Percentiles rank a stretch among this genome's conserved stretches.
phyloP scores from a whole-genome alignment of 495 filamentous ascomycete species.

The Tuber microsphaerosporum region DNA sequence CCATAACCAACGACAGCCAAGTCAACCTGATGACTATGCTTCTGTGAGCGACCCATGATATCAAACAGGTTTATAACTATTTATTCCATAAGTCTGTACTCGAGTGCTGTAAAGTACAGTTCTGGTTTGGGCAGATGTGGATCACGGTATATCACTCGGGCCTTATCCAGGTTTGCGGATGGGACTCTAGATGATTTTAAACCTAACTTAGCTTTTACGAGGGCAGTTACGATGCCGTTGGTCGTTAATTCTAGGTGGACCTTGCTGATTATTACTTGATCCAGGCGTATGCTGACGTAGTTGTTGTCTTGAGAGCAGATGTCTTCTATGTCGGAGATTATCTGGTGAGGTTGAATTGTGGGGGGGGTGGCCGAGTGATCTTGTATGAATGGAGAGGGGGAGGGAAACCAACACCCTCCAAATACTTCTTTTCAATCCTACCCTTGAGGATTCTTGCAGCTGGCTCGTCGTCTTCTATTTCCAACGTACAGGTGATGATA shows the following conservation, averaged over 20 bases:
- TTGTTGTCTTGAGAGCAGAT: conserved; percentile 66
- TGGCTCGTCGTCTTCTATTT: conserved; percentile 60
- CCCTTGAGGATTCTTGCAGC: conserved; percentile 82
- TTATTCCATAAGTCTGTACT: not conserved
- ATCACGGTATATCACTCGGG: not conserved
- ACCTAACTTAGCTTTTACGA: conserved; percentile 68
- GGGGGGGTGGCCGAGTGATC: conserved; percentile 9
- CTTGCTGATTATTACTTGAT: conserved; percentile 64
- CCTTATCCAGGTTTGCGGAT: not conserved
- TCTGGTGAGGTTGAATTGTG: conserved; percentile 45
- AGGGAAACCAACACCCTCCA: conserved; percentile 52
- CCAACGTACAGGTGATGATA: conserved; percentile 75
- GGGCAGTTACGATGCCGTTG: conserved; percentile 61
- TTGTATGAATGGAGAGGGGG: not conserved
- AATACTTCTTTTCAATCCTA: conserved; percentile 79
- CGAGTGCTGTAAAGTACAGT: too few relatives aligned
- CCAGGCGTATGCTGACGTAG: conserved; percentile 67
- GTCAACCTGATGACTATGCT: too few relatives aligned
- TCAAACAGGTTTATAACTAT: too few relatives aligned
- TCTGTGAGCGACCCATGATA: too few relatives aligned
- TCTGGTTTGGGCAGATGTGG: not conserved
- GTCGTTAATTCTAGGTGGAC: conserved; percentile 69
- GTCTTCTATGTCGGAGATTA: conserved; percentile 71
- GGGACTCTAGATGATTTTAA: not conserved
- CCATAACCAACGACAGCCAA: too few relatives aligned